phyloP scores from a whole-genome alignment of 2,329 filamentous ascomycete genomes.

The Epichloe coenophiala region DNA sequence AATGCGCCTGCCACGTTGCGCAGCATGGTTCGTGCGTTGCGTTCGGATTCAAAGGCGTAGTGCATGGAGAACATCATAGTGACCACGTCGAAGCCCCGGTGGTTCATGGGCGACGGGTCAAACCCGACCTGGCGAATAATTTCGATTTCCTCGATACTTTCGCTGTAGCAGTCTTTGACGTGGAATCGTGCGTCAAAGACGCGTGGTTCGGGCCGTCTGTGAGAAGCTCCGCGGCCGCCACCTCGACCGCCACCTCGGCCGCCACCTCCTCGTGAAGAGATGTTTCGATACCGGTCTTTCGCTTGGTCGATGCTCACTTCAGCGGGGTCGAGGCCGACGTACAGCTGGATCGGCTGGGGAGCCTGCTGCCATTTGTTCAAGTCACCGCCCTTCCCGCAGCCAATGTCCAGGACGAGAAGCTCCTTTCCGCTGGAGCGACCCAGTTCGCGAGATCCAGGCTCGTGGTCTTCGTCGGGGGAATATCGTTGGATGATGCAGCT shows the following conservation, averaged over 20 bases:
- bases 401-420: conserved; percentile 79
- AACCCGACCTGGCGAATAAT: conserved; percentile 82
- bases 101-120: conserved; percentile 57
- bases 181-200: conserved; percentile 80
- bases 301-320: conserved; percentile 88
- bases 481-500: conserved; percentile 96
- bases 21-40: conserved; percentile 82
- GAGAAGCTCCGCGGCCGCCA: conserved; percentile 39
- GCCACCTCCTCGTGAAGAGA: conserved; percentile 46
- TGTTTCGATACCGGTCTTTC: conserved; percentile 63
- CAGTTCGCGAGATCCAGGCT: conserved; percentile 43
- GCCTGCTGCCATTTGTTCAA: conserved; percentile 92
- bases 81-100: conserved; percentile 85
- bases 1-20: conserved; percentile 79
- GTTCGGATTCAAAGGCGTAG: conserved; percentile 90
- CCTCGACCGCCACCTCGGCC: conserved; percentile 42
- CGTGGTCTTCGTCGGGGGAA: conserved; percentile 67
- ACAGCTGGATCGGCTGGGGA: conserved; percentile 79
- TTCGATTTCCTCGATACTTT: conserved; percentile 66
- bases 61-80: conserved; percentile 99
- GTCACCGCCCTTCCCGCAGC: conserved; percentile 94
- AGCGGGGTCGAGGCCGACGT: conserved; percentile 87
- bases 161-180: conserved; percentile 84
- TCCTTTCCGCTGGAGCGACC: conserved; percentile 40
- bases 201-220: conserved; percentile 34